phyloP scores from a whole-genome alignment of 192 early-diverging fungal genomes.

The Linnemannia schmuckeri region DNA sequence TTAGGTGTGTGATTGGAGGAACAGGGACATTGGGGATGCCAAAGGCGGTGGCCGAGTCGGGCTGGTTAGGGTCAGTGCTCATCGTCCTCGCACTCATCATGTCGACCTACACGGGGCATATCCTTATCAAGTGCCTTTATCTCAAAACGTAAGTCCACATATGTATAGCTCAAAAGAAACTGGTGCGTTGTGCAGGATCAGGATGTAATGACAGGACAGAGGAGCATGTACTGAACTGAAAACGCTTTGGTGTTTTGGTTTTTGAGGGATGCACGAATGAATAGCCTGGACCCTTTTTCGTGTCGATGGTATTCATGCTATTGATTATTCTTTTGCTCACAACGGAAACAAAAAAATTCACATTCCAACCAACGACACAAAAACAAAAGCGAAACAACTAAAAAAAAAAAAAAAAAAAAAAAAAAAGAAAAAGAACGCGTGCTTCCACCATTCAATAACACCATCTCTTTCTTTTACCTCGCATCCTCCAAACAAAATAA shows the following conservation, averaged over 20 bases:
- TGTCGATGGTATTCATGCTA: background rate
- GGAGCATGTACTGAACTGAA: too few species aligned
- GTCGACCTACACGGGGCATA: conserved; percentile 66
- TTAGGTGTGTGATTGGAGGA: conserved; percentile 70
- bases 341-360: background rate
- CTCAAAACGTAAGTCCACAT: conserved; percentile 37
- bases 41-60: conserved; percentile 64
- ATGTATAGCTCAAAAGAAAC: background rate
- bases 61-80: conserved; percentile 66
- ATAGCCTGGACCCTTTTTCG: background rate
- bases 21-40: conserved; percentile 71
- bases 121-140: conserved; percentile 71
- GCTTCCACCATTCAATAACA: background rate
- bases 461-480: too few species aligned
- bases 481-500: too few species aligned
- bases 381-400: background rate
- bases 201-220: background rate
- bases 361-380: background rate
- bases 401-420: conserved; percentile 8
- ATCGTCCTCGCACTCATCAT: conserved; percentile 62
- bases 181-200: background rate
- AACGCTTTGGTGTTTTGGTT: too few species aligned
- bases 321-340: background rate
- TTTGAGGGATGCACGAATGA: too few species aligned
- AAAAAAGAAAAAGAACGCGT: background rate